Evolutionary conservation across 257 asterid species (phyloP).

Genomic region (Echites panduratus): DNA sequence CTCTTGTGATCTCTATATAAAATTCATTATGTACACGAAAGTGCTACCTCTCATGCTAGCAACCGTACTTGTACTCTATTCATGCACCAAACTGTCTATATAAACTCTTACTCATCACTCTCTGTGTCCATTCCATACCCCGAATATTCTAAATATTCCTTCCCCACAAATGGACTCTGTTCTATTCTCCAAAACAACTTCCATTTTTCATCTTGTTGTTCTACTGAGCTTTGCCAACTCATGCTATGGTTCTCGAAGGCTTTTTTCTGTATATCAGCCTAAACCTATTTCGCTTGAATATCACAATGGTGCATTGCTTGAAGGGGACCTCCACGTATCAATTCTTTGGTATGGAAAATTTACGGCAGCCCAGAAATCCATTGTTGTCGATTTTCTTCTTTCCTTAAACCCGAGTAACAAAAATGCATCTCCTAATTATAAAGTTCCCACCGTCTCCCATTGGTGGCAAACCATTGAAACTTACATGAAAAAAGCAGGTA

Average conservation of each 20-base stretch:
- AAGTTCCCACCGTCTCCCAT: constrained; percentile 17
- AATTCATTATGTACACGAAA: background rate
- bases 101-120: background rate
- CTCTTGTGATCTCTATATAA: constrained; percentile 2
- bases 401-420: constrained; percentile 7
- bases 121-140: background rate
- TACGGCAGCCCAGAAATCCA: constrained; percentile 24
- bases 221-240: constrained; percentile 4
- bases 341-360: constrained; percentile 31
- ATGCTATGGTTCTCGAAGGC: constrained; percentile 20
- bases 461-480: constrained; percentile 33
- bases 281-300: constrained; percentile 24
- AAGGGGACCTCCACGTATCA: constrained; percentile 17
- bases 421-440: background rate
- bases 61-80: background rate
- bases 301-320: constrained; percentile 22
- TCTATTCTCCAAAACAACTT: background rate
- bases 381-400: constrained; percentile 22
- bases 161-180: constrained; percentile 12
- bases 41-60: constrained; percentile 5
- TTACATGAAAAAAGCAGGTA: constrained; percentile 24
- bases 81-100: constrained; percentile 11
- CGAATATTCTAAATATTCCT: no score
- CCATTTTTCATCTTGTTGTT: constrained; percentile 12
- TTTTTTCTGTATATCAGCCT: constrained; percentile 20